Percentiles rank a stretch among this genome's conserved stretches.
phyloP scores from a whole-genome alignment of 179 eudicot species.

The Gypsophila paniculata region DNA sequence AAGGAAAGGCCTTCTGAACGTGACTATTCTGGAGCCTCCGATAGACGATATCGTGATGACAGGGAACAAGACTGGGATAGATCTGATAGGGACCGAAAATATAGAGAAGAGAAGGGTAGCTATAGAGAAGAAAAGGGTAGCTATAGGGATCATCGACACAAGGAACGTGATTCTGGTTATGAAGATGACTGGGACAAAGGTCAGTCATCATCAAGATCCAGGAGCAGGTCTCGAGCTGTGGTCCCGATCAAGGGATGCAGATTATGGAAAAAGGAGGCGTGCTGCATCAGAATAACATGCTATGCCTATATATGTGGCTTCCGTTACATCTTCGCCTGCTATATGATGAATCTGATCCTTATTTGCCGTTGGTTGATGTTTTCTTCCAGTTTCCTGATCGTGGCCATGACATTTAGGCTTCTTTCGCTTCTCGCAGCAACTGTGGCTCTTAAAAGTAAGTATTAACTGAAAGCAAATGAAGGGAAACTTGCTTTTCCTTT shows the following conservation, averaged over 20 bases:
- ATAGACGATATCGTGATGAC: constrained; percentile 69
- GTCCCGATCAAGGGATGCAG: constrained; percentile 72
- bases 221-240: constrained; percentile 68
- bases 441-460: constrained; percentile 56
- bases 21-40: constrained; percentile 68
- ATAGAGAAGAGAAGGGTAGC: constrained; percentile 74
- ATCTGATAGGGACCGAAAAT: constrained; percentile 54
- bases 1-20: constrained; percentile 60
- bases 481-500: constrained; percentile 31
- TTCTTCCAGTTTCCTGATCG: constrained; percentile 24
- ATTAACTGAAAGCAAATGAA: constrained; percentile 28
- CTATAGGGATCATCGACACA: constrained; percentile 50
- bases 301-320: constrained; percentile 1
- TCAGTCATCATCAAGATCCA: constrained; percentile 69
- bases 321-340: constrained; percentile 15
- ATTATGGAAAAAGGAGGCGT: constrained; percentile 85
- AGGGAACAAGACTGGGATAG: constrained; percentile 66
- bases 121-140: constrained; percentile 32
- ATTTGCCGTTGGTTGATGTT: constrained; percentile 16
- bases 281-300: constrained; percentile 58
- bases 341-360: constrained; percentile 9
- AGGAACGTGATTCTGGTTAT: constrained; percentile 55
- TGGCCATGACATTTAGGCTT: constrained; percentile 26
- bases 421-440: constrained; percentile 30
- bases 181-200: constrained; percentile 86